Evolutionary conservation across 768 basidiomycete genomes (phyloP).

Genomic region (Pleurotus giganteus): DNA sequence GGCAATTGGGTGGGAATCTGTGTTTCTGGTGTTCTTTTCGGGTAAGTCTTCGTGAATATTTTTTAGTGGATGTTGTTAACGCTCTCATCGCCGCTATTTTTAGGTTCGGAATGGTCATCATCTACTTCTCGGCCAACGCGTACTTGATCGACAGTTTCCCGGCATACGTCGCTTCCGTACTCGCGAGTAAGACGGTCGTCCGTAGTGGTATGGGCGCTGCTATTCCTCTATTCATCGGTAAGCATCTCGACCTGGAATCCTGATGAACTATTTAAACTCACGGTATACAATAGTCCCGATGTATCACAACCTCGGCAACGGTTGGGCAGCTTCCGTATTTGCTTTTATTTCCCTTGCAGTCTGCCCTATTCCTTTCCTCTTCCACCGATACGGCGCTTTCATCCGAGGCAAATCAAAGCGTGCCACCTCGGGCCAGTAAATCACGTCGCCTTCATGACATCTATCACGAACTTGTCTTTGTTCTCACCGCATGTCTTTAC

Average conservation of each 20-base stretch:
- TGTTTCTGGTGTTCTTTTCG: constrained; percentile 34
- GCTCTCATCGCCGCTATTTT: not conserved
- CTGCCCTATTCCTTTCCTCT: constrained; percentile 26
- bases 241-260: constrained; percentile 30
- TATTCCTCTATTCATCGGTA: constrained; percentile 30
- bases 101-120: constrained; percentile 26
- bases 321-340: constrained; percentile 34
- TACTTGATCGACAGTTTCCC: constrained; percentile 40
- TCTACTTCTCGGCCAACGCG: constrained; percentile 38
- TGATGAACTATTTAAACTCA: constrained; percentile 29
- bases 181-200: constrained; percentile 37
- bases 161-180: constrained; percentile 35
- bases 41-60: constrained; percentile 22
- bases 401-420: constrained; percentile 26
- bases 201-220: constrained; percentile 29
- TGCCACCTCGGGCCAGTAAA: constrained; percentile 13
- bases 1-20: constrained; percentile 36
- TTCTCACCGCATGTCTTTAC: not conserved
- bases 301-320: constrained; percentile 37
- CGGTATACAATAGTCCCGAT: constrained; percentile 34
- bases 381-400: constrained; percentile 23
- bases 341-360: constrained; percentile 34
- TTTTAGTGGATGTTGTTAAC: not conserved
- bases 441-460: not conserved
- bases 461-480: not conserved